phyloP scores from a whole-genome alignment of 441 rosid species.

The Corymbia citriodora region DNA sequence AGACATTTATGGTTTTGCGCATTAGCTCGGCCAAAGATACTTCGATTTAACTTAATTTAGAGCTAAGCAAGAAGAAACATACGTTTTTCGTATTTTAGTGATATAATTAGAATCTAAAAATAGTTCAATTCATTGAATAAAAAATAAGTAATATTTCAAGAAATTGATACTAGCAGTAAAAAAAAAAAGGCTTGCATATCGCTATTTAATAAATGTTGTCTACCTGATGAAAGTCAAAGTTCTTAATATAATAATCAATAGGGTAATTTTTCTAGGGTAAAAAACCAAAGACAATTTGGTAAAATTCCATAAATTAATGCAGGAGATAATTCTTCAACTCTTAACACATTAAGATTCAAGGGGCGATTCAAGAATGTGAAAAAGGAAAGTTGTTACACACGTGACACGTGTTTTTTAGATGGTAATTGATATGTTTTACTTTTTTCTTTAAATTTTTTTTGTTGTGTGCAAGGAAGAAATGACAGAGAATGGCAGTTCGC shows the following conservation, averaged over 20 bases:
- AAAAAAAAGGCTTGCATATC: neutral
- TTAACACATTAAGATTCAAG: neutral
- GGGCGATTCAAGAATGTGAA: neutral
- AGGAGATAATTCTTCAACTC: neutral
- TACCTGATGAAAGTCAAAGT: neutral
- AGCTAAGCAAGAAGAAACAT: neutral
- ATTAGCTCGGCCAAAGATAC: neutral
- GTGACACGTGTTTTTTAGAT: neutral
- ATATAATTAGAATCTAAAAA: neutral
- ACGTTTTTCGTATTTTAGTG: neutral
- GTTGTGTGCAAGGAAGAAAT: neutral
- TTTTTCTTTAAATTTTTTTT: neutral
- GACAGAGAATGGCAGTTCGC: neutral
- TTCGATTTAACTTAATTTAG: neutral
- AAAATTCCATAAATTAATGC: neutral
- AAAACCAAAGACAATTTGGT: neutral
- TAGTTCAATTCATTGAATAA: neutral
- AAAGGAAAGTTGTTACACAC: neutral
- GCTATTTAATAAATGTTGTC: neutral
- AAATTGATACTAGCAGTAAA: neutral
- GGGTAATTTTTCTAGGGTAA: neutral
- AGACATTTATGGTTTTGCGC: neutral
- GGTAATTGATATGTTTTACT: neutral
- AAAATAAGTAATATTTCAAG: neutral
- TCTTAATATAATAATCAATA: neutral